Evolutionary conservation across 257 asterid genomes (phyloP).

Genomic region (Eustoma russellianum): DNA sequence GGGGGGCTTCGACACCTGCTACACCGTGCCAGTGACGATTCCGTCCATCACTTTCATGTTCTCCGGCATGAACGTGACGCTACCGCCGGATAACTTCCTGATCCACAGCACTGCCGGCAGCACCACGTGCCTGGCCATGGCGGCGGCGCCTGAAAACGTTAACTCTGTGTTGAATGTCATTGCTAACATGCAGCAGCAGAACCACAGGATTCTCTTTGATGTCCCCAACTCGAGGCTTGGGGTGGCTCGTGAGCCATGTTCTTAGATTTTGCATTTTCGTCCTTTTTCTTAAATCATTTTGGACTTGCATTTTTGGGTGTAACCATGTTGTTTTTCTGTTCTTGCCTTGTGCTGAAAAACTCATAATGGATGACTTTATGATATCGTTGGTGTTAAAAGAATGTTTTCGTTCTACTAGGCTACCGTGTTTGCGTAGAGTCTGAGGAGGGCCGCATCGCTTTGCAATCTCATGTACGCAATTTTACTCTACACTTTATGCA

Average conservation of each 20-base stretch:
- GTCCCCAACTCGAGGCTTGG: slow-evolving; percentile 58
- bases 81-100: slow-evolving; percentile 72
- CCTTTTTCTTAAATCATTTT: no score
- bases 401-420: no score
- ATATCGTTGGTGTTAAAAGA: no score
- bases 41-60: slow-evolving; percentile 74
- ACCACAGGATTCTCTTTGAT: slow-evolving; percentile 68
- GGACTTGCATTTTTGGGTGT: no score
- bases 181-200: slow-evolving; percentile 81
- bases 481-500: no score
- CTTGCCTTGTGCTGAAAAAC: no score
- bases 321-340: no score
- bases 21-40: slow-evolving; percentile 44
- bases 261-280: neutral
- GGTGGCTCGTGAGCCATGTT: slow-evolving; percentile 59
- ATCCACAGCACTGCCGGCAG: slow-evolving; percentile 60
- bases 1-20: slow-evolving; percentile 93
- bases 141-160: slow-evolving; percentile 41
- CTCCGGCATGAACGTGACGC: slow-evolving; percentile 70
- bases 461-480: no score
- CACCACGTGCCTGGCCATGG: slow-evolving; percentile 75
- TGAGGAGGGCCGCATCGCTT: no score
- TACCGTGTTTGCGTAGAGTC: no score
- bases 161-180: slow-evolving; percentile 77
- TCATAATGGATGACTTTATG: no score